Evolutionary conservation across 306 rosid species (phyloP), one percentile per base, ranked within the genome.

Genomic region (Cyclanthera cordifolia): DNA sequence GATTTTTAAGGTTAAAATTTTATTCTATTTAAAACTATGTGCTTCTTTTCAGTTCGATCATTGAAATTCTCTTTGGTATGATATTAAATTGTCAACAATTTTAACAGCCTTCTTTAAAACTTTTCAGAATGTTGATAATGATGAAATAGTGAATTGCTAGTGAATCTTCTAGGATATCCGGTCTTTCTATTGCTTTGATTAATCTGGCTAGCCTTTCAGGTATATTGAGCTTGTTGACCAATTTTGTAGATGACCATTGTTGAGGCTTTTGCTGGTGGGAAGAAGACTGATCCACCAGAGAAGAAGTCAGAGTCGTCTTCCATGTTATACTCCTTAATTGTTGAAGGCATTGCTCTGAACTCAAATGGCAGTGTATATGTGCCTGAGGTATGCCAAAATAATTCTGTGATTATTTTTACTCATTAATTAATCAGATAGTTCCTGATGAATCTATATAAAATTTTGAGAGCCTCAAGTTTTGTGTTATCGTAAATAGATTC

Each of bases 331-430:
- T 83, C 96, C 70, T 53, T 88, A 65, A 78, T 91, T 60, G 65
- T 76, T 73, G 97, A 91, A 85, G 91, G 96, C 64, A 72, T 91
- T 57, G 83, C 96, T 16, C 87, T 73, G 37, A 91, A 91, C 75
- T 78, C 96, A 51, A 85, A 68, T 79, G 97, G 97, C 53, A 73
- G 85, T 81, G 90, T 91, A 46, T 91, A 71, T 79, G 58, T 48
- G 11, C 78, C 87, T 24, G 90, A 88, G 97, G 97, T 91, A 79
- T 73, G 69, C 66, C 13, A 20, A 61, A 46, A 54, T 47, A 49
- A 69, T 28, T 25, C 43, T 8, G 23, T 66, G 23, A 47, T 66
- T 16, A 1, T 66, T 46, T 6, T 15, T 23, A 13, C 53, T 14
- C 53, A 21, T 43, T 13, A 65, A 14, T 41, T 65, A 65, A 23